Conservation (phyloP, 208 protist species). For the Trypanosoma rangeli region DNA sequence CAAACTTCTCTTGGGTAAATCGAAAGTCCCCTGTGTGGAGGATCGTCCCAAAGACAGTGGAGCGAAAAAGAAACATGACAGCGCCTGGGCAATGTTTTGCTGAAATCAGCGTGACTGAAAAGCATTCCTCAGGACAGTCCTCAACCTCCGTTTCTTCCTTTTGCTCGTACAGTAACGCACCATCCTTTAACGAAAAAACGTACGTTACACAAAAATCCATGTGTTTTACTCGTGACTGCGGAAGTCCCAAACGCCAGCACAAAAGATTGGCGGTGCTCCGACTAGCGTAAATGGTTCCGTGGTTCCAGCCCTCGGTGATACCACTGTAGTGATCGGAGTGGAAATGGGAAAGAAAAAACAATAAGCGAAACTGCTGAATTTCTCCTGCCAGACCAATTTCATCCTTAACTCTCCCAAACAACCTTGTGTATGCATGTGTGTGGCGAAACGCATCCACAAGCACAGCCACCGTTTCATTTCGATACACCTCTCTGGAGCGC, state of each 20-base stretch:
- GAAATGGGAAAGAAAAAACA: conserved; percentile 91
- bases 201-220: conserved; percentile 54
- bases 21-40: conserved; percentile 94
- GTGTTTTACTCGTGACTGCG: conserved; percentile 32
- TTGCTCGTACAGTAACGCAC: conserved; percentile 22
- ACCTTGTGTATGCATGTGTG: conserved; percentile 14
- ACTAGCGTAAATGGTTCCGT: conserved; percentile 75
- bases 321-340: conserved; percentile 93
- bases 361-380: conserved; percentile 10
- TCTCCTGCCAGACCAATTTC: neutral
- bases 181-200: conserved; percentile 48
- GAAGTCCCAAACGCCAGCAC: conserved; percentile 41
- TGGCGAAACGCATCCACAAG: conserved; percentile 78
- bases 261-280: conserved; percentile 61
- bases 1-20: conserved; percentile 45
- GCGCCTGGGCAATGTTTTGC: conserved; percentile 93
- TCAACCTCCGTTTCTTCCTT: conserved; percentile 1
- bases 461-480: conserved; percentile 32
- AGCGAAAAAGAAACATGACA: conserved; percentile 88
- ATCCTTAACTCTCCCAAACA: neutral
- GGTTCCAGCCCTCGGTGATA: conserved; percentile 40
- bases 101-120: conserved; percentile 59
- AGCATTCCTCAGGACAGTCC: conserved; percentile 25
- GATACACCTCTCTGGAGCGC: conserved; percentile 51
- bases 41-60: conserved; percentile 47